Base-by-base conservation (phyloP, 2,329 filamentous ascomycete genomes). In the Monilinia vaccinii-corymbosi region DNA sequence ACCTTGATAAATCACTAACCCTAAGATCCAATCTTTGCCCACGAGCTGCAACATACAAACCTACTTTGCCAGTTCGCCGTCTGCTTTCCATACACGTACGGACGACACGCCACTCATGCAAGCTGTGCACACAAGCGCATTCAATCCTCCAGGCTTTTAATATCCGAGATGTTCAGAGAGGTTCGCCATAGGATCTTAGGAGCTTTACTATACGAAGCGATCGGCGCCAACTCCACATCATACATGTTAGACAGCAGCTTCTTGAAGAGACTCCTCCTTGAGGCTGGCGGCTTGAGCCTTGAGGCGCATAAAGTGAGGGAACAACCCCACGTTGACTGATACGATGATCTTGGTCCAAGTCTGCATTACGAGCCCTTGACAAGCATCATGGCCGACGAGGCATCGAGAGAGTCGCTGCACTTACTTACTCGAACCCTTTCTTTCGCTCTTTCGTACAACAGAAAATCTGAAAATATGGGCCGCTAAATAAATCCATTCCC, bases 81-180 rank as follows among this genome's bases (percentile, higher is more conserved):
- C 14, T 25, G n/a, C 7, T 45, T 45, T 44, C 9, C n/a, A n/a
- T 44, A 21, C 40, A n/a, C n/a, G n/a, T n/a, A n/a, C n/a, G n/a
- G n/a, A n/a, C n/a, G n/a, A n/a, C n/a, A n/a, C n/a, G n/a, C n/a
- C n/a, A 23, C 38, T 44, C 51, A 55, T 55, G 51, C 51, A 55
- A 55, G n/a, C 38, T 13, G 38, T 45, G 51, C 51, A 55, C 51
- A 55, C 44, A 55, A 55, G 51, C 51, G 51, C 32, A 6, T 55
- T 32, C 31, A 32, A 44, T 40, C 38, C 16, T 51, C 18, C 40
- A 13, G 13, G 21, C 25, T 16, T 13, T 31, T 14, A 28, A 51
- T 23, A n/a, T 11, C 28, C 38, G 44, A 45, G 25, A 32, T 32
- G 45, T 51, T 38, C 34, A 9, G n/a, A 2, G 18, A 7, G 13